Evolutionary conservation across 176 grass and related monocot species (phyloP).

Genomic region (Coix lacrymajobi): DNA sequence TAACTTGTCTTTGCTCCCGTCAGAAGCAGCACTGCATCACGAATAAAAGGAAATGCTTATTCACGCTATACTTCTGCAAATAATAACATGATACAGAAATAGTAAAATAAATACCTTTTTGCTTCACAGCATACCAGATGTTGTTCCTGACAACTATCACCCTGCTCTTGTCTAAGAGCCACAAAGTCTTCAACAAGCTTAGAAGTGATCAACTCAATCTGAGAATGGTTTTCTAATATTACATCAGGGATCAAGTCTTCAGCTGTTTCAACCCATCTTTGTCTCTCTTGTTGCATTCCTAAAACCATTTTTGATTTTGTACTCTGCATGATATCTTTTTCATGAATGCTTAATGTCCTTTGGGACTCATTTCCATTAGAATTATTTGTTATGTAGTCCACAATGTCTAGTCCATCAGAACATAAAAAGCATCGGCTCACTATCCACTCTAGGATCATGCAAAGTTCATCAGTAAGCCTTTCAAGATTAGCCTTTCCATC

Average conservation of each 20-base stretch:
- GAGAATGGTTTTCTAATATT: neutral
- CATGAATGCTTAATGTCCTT: constrained; percentile 4
- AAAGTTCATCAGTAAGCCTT: constrained; percentile 30
- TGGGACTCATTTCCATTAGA: constrained; percentile 26
- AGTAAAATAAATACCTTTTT: constrained; percentile 24
- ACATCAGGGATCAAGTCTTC: neutral
- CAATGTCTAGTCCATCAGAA: constrained; percentile 25
- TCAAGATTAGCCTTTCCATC: constrained; percentile 36
- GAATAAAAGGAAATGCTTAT: neutral
- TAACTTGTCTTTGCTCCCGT: constrained; percentile 8
- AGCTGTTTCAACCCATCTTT: neutral
- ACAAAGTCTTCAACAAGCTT: constrained; percentile 2
- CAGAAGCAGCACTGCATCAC: constrained; percentile 40
- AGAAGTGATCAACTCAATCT: constrained; percentile 7
- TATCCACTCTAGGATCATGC: constrained; percentile 41
- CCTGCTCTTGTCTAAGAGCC: neutral
- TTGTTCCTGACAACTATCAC: constrained; percentile 17
- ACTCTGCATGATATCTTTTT: neutral
- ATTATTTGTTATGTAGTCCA: constrained; percentile 22
- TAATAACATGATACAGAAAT: neutral
- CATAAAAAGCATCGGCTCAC: constrained; percentile 33
- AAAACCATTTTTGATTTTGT: neutral
- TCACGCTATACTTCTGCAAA: neutral
- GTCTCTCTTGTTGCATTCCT: neutral
- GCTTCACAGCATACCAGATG: constrained; percentile 9